Base-by-base conservation (phyloP, 164 flowering plant genomes). In the Magnolia officinalis region DNA sequence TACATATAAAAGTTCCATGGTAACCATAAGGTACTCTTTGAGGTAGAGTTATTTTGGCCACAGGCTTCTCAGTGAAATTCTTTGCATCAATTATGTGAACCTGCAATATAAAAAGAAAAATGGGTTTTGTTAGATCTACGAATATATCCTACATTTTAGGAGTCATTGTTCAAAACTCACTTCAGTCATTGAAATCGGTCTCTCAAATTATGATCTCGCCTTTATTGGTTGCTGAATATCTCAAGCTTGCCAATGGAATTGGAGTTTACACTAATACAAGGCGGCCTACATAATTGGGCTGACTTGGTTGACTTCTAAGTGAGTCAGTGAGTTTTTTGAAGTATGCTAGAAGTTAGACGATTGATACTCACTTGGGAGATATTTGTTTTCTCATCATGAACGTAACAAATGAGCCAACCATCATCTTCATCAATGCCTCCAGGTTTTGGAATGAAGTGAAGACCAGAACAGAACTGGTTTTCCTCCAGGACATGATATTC, bases 351-450 rank as follows among this genome's bases (percentile, higher is more conserved):
- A 59, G 74, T 52, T 19, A 9, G 16, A 24, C 24, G 63, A 72
- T 18, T 55, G 9, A 20, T 19, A 51, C 74, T 67, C 51, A 82
- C 80, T 58, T 79, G 72, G 50, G 84, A 82, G 16, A 74, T 19
- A 19, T 77, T 72, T 9, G 78, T 77, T 0, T 58, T 67, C 67
- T 82, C 84, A 45, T 82, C 70, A 37, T 78, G 82, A 18, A 78
- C 82, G 58, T 72, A 82, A 20, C 78, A 23, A 20, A 82, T 19
- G 4, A 79, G n/a, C 84, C 82, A 77, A 5, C 84, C 84, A 75
- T 82, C 79, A 59, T 82, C 84, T 74, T 82, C 84, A 55, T 80
- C 82, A n/a, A 49, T 23, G 31, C 77, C 77, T 2, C 72, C 80
- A 0, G 21, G 73, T 23, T 50, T 71, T 13, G 19, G 58, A 50